Evolutionary conservation across 1,284 basidiomycete species (phyloP).

Genomic region (Ustilago crameri): DNA sequence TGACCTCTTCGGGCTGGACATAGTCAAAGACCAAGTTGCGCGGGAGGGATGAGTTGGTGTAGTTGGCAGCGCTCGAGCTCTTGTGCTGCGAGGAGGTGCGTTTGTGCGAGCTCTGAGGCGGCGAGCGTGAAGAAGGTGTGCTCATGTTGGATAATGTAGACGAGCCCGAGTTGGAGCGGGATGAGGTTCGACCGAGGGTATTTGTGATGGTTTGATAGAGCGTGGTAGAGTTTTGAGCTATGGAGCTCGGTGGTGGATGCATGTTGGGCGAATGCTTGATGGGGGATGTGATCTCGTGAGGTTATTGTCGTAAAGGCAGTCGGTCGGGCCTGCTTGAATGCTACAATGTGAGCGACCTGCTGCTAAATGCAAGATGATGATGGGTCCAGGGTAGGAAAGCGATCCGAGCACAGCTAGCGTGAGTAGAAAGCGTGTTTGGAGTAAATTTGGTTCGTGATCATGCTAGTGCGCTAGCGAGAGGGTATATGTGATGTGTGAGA

Average conservation of each 20-base stretch:
- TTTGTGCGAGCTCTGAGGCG: slow-evolving; percentile 31
- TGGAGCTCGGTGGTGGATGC: slow-evolving; percentile 49
- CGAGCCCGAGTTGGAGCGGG: slow-evolving; percentile 46
- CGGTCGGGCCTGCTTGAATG: slow-evolving; percentile 3
- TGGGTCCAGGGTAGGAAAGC: neutral
- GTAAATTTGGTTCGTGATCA: neutral
- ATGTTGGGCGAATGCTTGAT: slow-evolving; percentile 20
- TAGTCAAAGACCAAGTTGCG: slow-evolving; percentile 54
- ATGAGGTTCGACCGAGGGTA: slow-evolving; percentile 32
- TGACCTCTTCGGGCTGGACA: slow-evolving; percentile 56
- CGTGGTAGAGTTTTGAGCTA: slow-evolving; percentile 47
- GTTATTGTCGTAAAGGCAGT: neutral
- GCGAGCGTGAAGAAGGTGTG: slow-evolving; percentile 35
- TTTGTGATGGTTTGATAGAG: slow-evolving; percentile 52
- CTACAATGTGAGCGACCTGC: neutral
- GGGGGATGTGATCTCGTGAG: neutral
- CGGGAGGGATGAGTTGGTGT: slow-evolving; percentile 34
- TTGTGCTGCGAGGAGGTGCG: slow-evolving; percentile 29
- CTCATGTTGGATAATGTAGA: slow-evolving; percentile 42
- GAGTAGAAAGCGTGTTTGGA: neutral
- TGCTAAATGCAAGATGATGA: neutral
- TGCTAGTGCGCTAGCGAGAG: too few relatives aligned
- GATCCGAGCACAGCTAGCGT: slow-evolving; percentile 6
- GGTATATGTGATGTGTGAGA: too few relatives aligned
- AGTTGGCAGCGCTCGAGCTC: neutral